A percentile compares a stretch with the other conserved stretches of the same genome.
phyloP scores from a whole-genome alignment of 1,284 basidiomycete genomes.

The Pterulicium gracile region DNA sequence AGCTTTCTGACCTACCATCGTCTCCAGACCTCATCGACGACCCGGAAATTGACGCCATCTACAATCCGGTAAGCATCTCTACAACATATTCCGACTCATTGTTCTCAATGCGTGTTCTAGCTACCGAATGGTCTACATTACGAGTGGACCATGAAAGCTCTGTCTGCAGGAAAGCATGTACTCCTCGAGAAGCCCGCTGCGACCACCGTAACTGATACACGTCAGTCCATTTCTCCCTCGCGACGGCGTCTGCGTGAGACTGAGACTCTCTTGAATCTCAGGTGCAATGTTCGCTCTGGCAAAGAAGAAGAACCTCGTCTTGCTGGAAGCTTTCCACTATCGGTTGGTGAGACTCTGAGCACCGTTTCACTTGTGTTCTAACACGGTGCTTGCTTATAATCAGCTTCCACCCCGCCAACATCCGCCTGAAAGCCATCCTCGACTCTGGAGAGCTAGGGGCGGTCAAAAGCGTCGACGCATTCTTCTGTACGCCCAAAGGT shows the following conservation, averaged over 20 bases:
- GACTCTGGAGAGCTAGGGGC: conserved; percentile 40
- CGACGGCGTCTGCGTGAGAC: too few species aligned
- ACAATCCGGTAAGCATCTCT: conserved; percentile 42
- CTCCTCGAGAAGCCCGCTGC: conserved; percentile 61
- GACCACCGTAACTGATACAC: conserved; percentile 48
- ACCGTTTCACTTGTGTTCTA: too few species aligned
- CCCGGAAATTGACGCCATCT: conserved; percentile 47
- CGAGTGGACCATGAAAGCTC: conserved; percentile 70
- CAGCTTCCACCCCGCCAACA: conserved; percentile 52
- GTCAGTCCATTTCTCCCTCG: background rate
- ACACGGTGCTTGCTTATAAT: background rate
- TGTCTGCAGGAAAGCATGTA: conserved; percentile 63
- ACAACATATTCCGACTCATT: background rate
- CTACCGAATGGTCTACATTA: conserved; percentile 63
- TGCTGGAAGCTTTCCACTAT: conserved; percentile 58
- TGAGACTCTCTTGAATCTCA: too few species aligned
- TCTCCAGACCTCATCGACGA: conserved; percentile 53
- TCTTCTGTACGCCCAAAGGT: conserved; percentile 24
- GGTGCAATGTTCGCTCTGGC: conserved; percentile 42
- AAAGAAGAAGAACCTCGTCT: conserved; percentile 37
- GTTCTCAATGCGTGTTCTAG: conserved; percentile 17
- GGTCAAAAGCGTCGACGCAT: conserved; percentile 28
- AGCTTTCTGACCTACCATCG: too few species aligned
- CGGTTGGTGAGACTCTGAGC: too few species aligned
- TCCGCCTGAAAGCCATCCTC: conserved; percentile 41